A percentile compares a stretch with the other conserved stretches of the same genome.
phyloP scores from a whole-genome alignment of 2,329 filamentous ascomycete genomes.

The Bipolaris zeicola region DNA sequence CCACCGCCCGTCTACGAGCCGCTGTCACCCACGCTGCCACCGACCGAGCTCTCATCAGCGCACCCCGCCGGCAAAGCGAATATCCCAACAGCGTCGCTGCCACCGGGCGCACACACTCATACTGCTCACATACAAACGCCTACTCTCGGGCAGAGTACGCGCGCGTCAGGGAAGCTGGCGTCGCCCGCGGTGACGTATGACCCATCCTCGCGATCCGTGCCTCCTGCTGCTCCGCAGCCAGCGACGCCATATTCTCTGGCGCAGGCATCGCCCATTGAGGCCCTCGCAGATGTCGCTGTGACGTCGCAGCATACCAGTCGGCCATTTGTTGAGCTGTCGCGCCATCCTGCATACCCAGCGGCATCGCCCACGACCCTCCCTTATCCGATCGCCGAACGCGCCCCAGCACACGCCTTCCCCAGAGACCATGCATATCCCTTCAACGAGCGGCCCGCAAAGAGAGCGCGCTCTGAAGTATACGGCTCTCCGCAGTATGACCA shows the following conservation, averaged over 20 bases:
- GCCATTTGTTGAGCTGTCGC: slow-evolving; percentile 30
- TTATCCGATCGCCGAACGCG: slow-evolving; percentile 28
- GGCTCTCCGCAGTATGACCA: slow-evolving; percentile 49
- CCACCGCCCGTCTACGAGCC: slow-evolving; percentile 45
- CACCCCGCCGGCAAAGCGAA: slow-evolving; percentile 30
- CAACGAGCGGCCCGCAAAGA: slow-evolving; percentile 62
- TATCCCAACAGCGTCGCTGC: slow-evolving; percentile 15
- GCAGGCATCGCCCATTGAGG: slow-evolving; percentile 50
- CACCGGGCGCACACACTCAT: slow-evolving; percentile 19
- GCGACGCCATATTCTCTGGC: slow-evolving; percentile 28
- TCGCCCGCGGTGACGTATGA: slow-evolving; percentile 21
- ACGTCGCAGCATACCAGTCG: slow-evolving; percentile 47
- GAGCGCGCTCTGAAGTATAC: slow-evolving; percentile 64
- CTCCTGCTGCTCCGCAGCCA: slow-evolving; percentile 20
- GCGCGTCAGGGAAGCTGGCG: slow-evolving; percentile 18
- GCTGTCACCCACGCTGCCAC: slow-evolving; percentile 41
- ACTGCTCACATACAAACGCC: slow-evolving; percentile 3
- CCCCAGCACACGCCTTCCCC: slow-evolving; percentile 29
- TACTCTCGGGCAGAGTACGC: slow-evolving; percentile 6
- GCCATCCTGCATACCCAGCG: slow-evolving; percentile 27
- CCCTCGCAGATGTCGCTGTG: slow-evolving; percentile 51
- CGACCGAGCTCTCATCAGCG: slow-evolving; percentile 24
- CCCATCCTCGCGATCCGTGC: slow-evolving; percentile 28
- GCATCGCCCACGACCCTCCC: slow-evolving; percentile 27
- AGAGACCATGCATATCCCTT: slow-evolving; percentile 17